phyloP scores from a whole-genome alignment of 352 stramenopile genomes.

The Phytophthora pluvialis region DNA sequence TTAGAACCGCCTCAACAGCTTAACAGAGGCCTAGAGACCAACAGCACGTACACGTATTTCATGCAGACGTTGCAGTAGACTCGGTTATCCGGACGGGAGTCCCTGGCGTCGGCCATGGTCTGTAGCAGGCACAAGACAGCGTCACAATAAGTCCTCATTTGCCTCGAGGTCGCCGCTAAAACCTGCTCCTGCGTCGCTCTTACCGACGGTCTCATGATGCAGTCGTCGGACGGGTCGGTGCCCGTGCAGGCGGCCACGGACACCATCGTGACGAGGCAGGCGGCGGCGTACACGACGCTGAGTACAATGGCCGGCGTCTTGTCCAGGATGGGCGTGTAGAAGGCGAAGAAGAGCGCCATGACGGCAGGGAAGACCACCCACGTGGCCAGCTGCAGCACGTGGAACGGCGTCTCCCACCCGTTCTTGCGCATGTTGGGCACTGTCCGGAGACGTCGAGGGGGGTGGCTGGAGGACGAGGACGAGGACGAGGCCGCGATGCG shows the following conservation, averaged over 20 bases:
- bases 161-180: slow-evolving; percentile 2
- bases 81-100: slow-evolving; percentile 48
- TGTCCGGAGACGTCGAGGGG: background rate
- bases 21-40: background rate
- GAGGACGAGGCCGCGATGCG: slow-evolving; percentile 6
- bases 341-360: slow-evolving; percentile 84
- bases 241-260: slow-evolving; percentile 68
- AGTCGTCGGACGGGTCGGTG: slow-evolving; percentile 82
- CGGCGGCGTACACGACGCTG: slow-evolving; percentile 62
- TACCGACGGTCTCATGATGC: slow-evolving; percentile 67
- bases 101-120: slow-evolving; percentile 39
- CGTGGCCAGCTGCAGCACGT: slow-evolving; percentile 81
- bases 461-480: slow-evolving; percentile 3
- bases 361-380: slow-evolving; percentile 85
- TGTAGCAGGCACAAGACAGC: slow-evolving; percentile 18
- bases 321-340: slow-evolving; percentile 78
- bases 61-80: slow-evolving; percentile 91
- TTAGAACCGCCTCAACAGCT: background rate
- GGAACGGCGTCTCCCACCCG: slow-evolving; percentile 83
- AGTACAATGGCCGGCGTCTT: slow-evolving; percentile 50
- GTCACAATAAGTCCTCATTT: slow-evolving; percentile 3
- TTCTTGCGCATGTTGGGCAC: slow-evolving; percentile 62
- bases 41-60: slow-evolving; percentile 80
- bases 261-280: slow-evolving; percentile 59
- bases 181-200: slow-evolving; percentile 3